Base-by-base conservation (phyloP, 2,329 filamentous ascomycete genomes). In the Ceratocystis huliohia region DNA sequence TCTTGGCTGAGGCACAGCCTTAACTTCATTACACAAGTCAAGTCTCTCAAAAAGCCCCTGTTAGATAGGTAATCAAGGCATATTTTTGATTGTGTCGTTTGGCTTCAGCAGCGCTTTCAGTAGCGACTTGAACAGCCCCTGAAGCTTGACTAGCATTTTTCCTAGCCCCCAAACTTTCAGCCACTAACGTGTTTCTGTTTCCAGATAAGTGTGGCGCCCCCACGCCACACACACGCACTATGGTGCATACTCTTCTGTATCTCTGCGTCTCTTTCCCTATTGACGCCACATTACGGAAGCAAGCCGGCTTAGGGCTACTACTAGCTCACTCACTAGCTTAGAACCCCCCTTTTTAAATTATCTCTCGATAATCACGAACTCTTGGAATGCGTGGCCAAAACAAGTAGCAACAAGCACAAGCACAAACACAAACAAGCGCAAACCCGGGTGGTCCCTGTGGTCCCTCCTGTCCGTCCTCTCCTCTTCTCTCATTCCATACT, bases 1-100 rank as follows among this genome's bases (percentile, higher is more conserved):
- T n/a, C 28, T 59, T 59, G 56, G 56, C 56, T 59, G 56, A 59
- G 56, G 56, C 56, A 59, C 56, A 59, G 56, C 56, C 30, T 37
- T 59, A 13, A n/a, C 30, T 7, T 10, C 53, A 28, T 17, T 57
- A 33, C 13, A 28, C 53, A 28, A 57, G 53, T 57, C 13, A 20
- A 22, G 17, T 50, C n/a, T 15, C 37, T 41, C 10, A 15, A 41
- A 41, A 41, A 41, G 37, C 37, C 37, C 37, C 37, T 41, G 37
- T 41, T 41, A 2, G 3, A 15, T 41, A 15, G 13, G 37, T 13
- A 41, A 28, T 53, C 48, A 25, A 22, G n/a, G 8, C 17, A 28
- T 53, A 53, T 53, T 28, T 53, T 7, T 7, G 10, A 13, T 28
- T 53, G 20, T 53, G 8, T 5, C 15, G 22, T 53, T 28, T 53